Conservation (phyloP, 176 grass and related monocot species). For the Zizania latifolia region DNA sequence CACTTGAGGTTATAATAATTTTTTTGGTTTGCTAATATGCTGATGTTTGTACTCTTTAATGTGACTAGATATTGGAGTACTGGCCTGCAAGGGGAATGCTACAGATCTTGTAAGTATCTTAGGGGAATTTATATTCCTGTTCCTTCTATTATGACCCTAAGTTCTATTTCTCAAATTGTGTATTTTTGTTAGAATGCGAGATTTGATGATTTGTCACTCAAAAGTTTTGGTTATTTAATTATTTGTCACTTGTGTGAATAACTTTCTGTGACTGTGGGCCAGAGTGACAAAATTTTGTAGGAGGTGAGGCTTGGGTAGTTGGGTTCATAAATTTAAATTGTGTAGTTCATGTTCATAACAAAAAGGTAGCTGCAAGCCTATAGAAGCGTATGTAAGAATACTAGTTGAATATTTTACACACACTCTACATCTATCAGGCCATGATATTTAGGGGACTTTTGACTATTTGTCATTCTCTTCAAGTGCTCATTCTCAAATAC, state of each 20-base stretch:
- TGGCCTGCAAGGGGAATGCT: slow-evolving; percentile 89
- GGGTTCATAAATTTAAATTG: background rate
- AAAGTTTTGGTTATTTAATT: too few species aligned
- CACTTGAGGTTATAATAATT: background rate
- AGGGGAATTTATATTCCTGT: background rate
- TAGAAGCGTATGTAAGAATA: background rate
- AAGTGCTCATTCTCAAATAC: too few species aligned
- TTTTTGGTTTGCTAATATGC: background rate
- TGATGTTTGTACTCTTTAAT: background rate
- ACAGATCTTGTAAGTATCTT: slow-evolving; percentile 79
- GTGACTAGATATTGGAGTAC: slow-evolving; percentile 66
- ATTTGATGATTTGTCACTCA: too few species aligned
- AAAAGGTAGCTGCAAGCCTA: background rate
- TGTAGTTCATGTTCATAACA: background rate
- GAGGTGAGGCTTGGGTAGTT: too few species aligned
- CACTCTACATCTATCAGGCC: background rate
- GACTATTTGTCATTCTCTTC: too few species aligned
- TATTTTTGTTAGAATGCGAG: background rate
- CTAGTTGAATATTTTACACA: background rate
- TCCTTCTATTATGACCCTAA: background rate
- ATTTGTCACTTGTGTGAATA: too few species aligned
- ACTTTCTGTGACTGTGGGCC: too few species aligned
- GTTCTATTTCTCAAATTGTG: background rate
- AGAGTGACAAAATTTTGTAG: background rate
- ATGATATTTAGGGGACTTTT: too few species aligned